Percentiles rank a stretch among this genome's conserved stretches.
Conservation (phyloP, 805 yeast species). For the Candida ipomoeae region DNA sequence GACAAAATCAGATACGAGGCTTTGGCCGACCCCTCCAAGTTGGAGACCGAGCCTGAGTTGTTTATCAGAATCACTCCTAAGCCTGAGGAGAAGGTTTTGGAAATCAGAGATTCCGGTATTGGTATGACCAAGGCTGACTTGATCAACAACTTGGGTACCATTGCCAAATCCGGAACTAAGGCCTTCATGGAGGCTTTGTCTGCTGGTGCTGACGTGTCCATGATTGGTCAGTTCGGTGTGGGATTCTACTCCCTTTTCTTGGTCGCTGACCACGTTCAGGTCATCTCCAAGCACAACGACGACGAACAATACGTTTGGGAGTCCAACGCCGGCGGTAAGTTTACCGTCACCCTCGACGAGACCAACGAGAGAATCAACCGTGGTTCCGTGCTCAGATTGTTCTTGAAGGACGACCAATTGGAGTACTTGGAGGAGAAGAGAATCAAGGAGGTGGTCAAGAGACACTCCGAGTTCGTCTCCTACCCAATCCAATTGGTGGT, state of each 20-base stretch:
- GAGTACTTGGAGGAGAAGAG: slow-evolving; percentile 99
- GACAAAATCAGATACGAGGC: slow-evolving; percentile 98
- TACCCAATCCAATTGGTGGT: slow-evolving; percentile 98
- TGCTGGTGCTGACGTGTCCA: slow-evolving; percentile 99
- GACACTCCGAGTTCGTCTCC: slow-evolving; percentile 98
- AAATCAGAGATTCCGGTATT: slow-evolving; percentile 98
- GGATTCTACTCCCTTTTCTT: slow-evolving; percentile 99
- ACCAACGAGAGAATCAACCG: slow-evolving; percentile 81
- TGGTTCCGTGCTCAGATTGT: slow-evolving; percentile 93
- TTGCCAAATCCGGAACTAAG: slow-evolving; percentile 99
- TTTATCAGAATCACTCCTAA: slow-evolving; percentile 96
- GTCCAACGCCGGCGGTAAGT: slow-evolving; percentile 99
- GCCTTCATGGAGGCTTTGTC: slow-evolving; percentile 99
- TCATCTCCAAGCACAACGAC: slow-evolving; percentile 95
- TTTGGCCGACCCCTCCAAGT: slow-evolving; percentile 81
- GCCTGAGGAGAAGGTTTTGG: slow-evolving; percentile 90
- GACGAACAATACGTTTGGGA: slow-evolving; percentile 99
- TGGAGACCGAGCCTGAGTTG: slow-evolving; percentile 93
- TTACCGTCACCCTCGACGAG: slow-evolving; percentile 91
- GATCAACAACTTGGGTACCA: slow-evolving; percentile 98
- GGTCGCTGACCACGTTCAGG: slow-evolving; percentile 99
- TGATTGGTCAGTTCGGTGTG: slow-evolving; percentile 99
- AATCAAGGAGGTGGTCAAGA: slow-evolving; percentile 98
- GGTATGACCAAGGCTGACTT: slow-evolving; percentile 99
- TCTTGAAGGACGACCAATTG: slow-evolving; percentile 97